Percentiles rank a stretch among this genome's conserved stretches.
Evolutionary conservation across 441 rosid species (phyloP).

Genomic region (Macaranga tanarius): DNA sequence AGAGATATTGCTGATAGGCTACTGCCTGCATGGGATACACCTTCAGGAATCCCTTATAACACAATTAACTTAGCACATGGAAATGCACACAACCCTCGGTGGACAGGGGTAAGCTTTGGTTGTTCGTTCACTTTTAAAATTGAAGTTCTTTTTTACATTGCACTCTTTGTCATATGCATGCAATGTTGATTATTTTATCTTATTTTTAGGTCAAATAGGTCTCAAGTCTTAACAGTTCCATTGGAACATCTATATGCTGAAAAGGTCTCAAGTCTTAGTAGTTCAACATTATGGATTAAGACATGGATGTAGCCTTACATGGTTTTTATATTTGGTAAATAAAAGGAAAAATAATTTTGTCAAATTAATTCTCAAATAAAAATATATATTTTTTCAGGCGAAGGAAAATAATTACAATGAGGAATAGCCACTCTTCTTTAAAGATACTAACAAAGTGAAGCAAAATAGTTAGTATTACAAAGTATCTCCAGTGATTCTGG

Average conservation of each 20-base stretch:
- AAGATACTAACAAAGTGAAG: no score
- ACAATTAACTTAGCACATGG: conserved; percentile 80
- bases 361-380: no score
- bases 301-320: no score
- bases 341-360: no score
- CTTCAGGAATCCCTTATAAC: conserved; percentile 82
- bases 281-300: no score
- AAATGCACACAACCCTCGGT: conserved; percentile 74
- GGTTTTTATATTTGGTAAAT: no score
- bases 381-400: no score
- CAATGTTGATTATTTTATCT: not conserved
- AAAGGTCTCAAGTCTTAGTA: not conserved
- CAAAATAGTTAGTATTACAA: no score
- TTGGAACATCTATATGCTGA: not conserved
- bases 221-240: not conserved
- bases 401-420: no score
- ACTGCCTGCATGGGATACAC: conserved; percentile 93
- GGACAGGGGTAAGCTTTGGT: conserved; percentile 79
- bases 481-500: no score
- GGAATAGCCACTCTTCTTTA: no score
- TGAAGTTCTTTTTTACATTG: not conserved
- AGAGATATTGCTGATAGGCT: conserved; percentile 92
- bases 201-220: not conserved
- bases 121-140: conserved; percentile 7
- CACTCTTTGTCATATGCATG: not conserved